A percentile compares a stretch with the other conserved stretches of the same genome.
Evolutionary conservation across 2,329 filamentous ascomycete genomes (phyloP).

Genomic region (Colletotrichum somersetense): DNA sequence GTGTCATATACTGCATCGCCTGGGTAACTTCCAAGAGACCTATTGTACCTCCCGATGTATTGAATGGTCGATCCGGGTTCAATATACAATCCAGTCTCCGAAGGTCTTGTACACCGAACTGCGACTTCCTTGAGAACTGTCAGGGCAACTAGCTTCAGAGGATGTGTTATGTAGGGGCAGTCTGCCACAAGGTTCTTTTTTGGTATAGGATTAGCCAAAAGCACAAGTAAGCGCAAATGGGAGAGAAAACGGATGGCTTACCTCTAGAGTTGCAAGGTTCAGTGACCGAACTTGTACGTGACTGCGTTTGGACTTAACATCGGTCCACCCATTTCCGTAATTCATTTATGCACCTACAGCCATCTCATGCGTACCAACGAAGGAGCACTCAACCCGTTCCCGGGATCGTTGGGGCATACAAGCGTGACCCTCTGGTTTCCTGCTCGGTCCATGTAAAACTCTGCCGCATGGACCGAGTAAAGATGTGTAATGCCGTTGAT

Average conservation of each 20-base stretch:
- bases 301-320: not conserved
- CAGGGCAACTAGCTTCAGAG: constrained; percentile 13
- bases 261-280: constrained; percentile 10
- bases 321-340: not conserved
- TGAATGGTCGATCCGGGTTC: constrained; percentile 20
- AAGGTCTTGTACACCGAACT: constrained; percentile 4
- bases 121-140: constrained; percentile 14
- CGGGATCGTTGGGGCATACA: constrained; percentile 5
- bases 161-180: constrained; percentile 10
- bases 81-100: constrained; percentile 5
- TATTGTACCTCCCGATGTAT: constrained; percentile 19
- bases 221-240: not conserved
- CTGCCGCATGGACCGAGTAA: constrained; percentile 15
- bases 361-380: constrained; percentile 8
- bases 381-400: not conserved
- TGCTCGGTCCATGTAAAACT: constrained; percentile 25
- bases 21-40: constrained; percentile 6
- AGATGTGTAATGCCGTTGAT: constrained; percentile 10
- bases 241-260: constrained; percentile 11
- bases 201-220: not conserved
- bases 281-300: constrained; percentile 9
- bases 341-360: not conserved
- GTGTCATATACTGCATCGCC: constrained; percentile 17
- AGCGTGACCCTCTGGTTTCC: constrained; percentile 19
- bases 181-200: constrained; percentile 6